Conservation (phyloP, 202 grass and related monocot species). For the Schoenoplectus tabernaemontani region DNA sequence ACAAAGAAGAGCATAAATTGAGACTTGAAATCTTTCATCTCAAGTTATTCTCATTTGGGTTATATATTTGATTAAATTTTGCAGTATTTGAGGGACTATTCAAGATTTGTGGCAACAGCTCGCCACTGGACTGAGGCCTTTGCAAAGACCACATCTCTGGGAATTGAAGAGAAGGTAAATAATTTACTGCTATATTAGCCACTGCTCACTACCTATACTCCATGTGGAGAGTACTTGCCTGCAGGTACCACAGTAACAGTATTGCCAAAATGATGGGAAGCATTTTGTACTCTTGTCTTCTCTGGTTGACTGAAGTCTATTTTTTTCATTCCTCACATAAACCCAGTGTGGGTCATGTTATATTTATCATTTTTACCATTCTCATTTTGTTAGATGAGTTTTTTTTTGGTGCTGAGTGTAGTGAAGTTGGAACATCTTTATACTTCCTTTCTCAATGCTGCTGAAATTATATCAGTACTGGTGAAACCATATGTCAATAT, state of each 20-base stretch:
- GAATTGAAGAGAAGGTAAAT: conserved; percentile 88
- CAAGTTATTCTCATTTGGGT: not conserved
- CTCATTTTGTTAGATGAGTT: not conserved
- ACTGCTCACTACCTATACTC: not conserved
- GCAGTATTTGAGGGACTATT: conserved; percentile 70
- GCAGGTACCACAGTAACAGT: not conserved
- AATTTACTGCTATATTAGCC: not conserved
- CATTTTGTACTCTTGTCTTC: not conserved
- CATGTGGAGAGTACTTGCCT: not conserved
- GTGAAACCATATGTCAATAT: not conserved
- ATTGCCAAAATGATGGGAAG: not conserved
- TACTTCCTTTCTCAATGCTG: no score
- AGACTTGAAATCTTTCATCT: not conserved
- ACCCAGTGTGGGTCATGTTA: not conserved
- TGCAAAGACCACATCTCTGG: conserved; percentile 56
- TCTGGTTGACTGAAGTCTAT: not conserved
- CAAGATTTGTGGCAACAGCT: conserved; percentile 66
- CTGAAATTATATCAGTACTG: not conserved
- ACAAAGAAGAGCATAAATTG: not conserved
- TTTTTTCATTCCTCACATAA: not conserved
- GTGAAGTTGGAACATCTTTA: not conserved
- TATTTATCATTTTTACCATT: not conserved
- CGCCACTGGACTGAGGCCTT: conserved; percentile 93
- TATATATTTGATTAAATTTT: conserved; percentile 26
- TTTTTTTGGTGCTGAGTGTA: not conserved